Percentiles rank a stretch among this genome's conserved stretches.
phyloP scores from a whole-genome alignment of 2,329 filamentous ascomycete genomes.

The Claviceps fusiformis region DNA sequence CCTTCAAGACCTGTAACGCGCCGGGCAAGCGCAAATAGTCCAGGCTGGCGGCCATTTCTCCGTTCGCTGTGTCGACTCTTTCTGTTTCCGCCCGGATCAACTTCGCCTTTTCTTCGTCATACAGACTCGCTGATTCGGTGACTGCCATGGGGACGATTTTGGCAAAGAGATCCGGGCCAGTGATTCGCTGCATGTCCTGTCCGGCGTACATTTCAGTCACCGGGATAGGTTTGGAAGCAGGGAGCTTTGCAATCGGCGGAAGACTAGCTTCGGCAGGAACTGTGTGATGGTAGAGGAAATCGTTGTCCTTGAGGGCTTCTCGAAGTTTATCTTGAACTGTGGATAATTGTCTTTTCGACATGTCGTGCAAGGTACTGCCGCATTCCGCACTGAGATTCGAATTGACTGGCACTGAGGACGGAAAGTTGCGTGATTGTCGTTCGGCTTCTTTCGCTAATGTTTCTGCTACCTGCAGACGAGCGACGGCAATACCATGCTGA shows the following conservation, averaged over 20 bases:
- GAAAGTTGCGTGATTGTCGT: conserved; percentile 65
- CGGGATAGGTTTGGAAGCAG: conserved; percentile 91
- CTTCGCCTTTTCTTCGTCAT: conserved; percentile 98
- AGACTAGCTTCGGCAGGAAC: conserved; percentile 78
- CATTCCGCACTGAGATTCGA: conserved; percentile 78
- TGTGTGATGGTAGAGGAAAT: conserved; percentile 94
- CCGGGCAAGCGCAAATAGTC: conserved; percentile 86
- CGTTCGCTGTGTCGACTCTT: conserved; percentile 79
- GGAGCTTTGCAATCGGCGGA: conserved; percentile 72
- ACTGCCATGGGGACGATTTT: conserved; percentile 94
- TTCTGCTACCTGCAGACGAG: conserved; percentile 71
- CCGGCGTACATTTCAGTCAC: conserved; percentile 94
- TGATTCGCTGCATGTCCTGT: conserved; percentile 93
- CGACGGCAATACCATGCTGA: conserved; percentile 73
- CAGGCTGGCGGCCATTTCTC: conserved; percentile 89
- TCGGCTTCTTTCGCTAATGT: conserved; percentile 64
- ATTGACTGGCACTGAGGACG: conserved; percentile 60
- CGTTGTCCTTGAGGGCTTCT: conserved; percentile 79
- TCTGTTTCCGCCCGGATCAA: conserved; percentile 87
- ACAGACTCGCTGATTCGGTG: conserved; percentile 90
- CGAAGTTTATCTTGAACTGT: conserved; percentile 69
- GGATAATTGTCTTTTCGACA: conserved; percentile 69
- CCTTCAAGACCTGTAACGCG: conserved; percentile 82
- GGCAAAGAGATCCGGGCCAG: conserved; percentile 90
- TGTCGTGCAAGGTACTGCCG: conserved; percentile 57